Evolutionary conservation across 139 green algal species (phyloP).

Genomic region (Microglena sp.): DNA sequence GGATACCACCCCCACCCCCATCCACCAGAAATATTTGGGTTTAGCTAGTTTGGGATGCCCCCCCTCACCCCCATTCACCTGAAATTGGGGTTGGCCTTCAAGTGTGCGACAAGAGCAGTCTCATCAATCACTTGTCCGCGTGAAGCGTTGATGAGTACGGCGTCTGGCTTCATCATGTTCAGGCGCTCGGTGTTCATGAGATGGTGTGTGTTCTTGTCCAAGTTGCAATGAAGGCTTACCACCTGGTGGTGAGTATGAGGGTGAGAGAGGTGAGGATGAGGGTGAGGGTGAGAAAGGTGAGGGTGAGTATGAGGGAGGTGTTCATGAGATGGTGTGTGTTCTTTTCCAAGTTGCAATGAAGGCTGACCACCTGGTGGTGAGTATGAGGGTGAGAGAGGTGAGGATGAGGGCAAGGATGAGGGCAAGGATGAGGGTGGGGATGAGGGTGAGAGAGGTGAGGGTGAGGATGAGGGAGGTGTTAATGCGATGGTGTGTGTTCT

Average conservation of each 20-base stretch:
- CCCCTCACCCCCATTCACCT: constrained; percentile 18
- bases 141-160: constrained; percentile 89
- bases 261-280: too few species aligned
- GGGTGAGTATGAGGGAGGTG: too few species aligned
- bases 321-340: constrained; percentile 88
- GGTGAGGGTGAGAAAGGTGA: too few species aligned
- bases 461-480: too few species aligned
- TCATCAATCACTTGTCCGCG: constrained; percentile 88
- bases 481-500: constrained; percentile 85
- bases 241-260: too few species aligned
- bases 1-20: too few species aligned
- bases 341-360: constrained; percentile 91
- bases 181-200: constrained; percentile 89
- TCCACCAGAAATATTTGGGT: too few species aligned
- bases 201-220: constrained; percentile 83
- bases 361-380: constrained; percentile 62
- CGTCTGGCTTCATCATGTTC: constrained; percentile 88
- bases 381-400: too few species aligned
- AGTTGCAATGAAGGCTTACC: constrained; percentile 86
- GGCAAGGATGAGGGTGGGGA: too few species aligned
- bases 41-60: too few species aligned
- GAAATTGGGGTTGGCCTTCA: constrained; percentile 91
- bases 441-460: too few species aligned
- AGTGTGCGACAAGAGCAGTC: constrained; percentile 83
- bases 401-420: too few species aligned